Evolutionary conservation across 192 early-diverging fungal species (phyloP), one percentile per base, ranked within the genome.

Genomic region (Coemansia sp.): DNA sequence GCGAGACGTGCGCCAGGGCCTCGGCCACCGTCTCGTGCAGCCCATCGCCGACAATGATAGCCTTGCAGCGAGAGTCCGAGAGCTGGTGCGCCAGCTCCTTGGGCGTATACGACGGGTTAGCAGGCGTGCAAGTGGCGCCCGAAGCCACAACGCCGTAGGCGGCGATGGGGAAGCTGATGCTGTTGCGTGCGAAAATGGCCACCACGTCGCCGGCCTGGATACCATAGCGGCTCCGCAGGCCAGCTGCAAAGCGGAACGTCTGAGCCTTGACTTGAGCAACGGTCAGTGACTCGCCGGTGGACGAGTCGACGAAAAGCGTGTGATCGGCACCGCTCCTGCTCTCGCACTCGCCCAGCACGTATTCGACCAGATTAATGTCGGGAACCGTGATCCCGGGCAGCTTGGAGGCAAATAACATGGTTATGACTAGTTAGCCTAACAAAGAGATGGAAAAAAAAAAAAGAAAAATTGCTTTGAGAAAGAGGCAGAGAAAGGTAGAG

Each of bases 51-150:
- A 87, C 89, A 14, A 96, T 73, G 26, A 95, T 76, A 10, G 73
- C 75, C 34, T 78, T 85, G 62, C 92, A 91, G 20, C 80, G 76
- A 3, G 88, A 87, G 60, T 93, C 89, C 2, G 76, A 58, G 42
- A 97, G 76, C 71, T 96, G 95, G 63, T 91, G 86, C 2, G 88
- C 85, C 5, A 95, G 83, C 60, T 98, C 95, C 34, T 77, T 70
- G 39, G 84, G 77, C 10, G 89, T 93, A 76, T 97, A 97, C 21
- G 83, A 72, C 48, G 94, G 93, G 70, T 94, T 97, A 37, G 86
- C 86, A 6, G 88, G 86, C 2, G 91, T 88, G 51, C 92, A 84
- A 1, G 85, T 78, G 34, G 85, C 85, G 28, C 90, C 86, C 2
- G 86, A 76, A 28, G 86, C 83, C 8, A 94, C 74, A 26, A 88